These are phyloP conservation scores for Avena sativa DNA, from an alignment of 176 grass and related monocot genomes.

Conservation along the genomic window DNA sequence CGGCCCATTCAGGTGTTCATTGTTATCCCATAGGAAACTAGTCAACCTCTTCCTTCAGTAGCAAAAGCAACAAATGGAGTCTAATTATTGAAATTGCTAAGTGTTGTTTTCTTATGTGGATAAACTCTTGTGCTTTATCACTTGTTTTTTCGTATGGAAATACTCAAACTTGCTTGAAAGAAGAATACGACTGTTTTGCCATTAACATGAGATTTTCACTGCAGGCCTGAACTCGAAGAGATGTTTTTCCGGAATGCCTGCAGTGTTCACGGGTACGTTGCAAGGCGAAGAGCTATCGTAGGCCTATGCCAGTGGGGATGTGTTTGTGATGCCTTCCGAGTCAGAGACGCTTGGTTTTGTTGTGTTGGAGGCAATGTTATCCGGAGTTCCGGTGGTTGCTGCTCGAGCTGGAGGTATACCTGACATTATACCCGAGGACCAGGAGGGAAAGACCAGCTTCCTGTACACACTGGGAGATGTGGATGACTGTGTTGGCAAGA, in stretches of 20 bases:
- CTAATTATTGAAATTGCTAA: neutral
- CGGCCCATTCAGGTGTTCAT: constrained; percentile 59
- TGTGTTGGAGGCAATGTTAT: constrained; percentile 80
- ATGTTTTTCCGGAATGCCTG: constrained; percentile 74
- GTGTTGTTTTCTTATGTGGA: neutral
- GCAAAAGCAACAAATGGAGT: neutral
- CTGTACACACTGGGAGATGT: constrained; percentile 64
- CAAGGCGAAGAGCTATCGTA: constrained; percentile 75
- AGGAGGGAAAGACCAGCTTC: constrained; percentile 72
- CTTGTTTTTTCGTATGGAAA: neutral
- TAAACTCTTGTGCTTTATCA: neutral
- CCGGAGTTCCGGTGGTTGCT: constrained; percentile 66
- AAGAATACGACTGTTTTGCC: neutral
- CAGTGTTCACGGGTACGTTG: constrained; percentile 69
- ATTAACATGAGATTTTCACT: neutral
- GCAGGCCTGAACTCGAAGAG: constrained; percentile 65
- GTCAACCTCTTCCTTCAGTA: constrained; percentile 19
- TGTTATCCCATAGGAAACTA: neutral
- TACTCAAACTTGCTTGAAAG: neutral
- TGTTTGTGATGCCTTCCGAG: constrained; percentile 80
- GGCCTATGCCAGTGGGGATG: constrained; percentile 78
- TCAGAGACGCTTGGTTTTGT: constrained; percentile 80
- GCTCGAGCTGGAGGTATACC: constrained; percentile 69
- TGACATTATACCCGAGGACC: constrained; percentile 68
- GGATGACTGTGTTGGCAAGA: constrained; percentile 74